These are phyloP conservation scores for Microstegium vimineum DNA, from an alignment of 176 grass and related monocot species.

Conservation along the genomic window DNA sequence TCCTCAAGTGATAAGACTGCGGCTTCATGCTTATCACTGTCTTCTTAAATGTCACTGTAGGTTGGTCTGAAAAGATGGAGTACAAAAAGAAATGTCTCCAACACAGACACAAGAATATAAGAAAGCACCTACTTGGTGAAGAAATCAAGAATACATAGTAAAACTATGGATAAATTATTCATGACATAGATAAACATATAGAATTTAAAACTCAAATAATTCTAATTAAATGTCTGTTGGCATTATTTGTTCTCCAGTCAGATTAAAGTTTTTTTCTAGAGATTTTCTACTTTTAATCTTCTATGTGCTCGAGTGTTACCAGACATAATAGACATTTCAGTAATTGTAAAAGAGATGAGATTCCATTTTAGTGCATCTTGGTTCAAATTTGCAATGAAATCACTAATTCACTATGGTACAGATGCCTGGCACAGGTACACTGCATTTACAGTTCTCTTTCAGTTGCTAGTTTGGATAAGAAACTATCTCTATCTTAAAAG, in stretches of 20 bases:
- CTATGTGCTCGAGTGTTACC: background rate
- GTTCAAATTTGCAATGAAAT: slow-evolving; percentile 12
- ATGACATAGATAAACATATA: background rate
- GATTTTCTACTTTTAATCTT: background rate
- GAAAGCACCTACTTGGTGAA: background rate
- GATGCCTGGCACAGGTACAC: background rate
- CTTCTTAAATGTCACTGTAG: slow-evolving; percentile 1
- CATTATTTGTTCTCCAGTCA: background rate
- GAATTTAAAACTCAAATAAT: background rate
- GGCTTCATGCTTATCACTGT: background rate
- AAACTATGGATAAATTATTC: background rate
- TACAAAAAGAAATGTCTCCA: background rate
- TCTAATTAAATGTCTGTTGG: background rate
- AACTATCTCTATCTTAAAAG: background rate
- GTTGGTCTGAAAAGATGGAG: background rate
- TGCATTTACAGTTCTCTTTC: background rate
- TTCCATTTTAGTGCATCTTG: background rate
- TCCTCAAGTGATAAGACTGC: background rate
- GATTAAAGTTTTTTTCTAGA: background rate
- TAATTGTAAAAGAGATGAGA: slow-evolving; percentile 7
- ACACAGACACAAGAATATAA: background rate
- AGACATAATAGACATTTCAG: background rate
- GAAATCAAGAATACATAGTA: background rate
- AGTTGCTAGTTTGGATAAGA: background rate
- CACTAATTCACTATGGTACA: background rate